These are phyloP conservation scores for Aureobasidium uvarum DNA, from an alignment of 2,329 filamentous ascomycete species.

Conservation along the genomic window DNA sequence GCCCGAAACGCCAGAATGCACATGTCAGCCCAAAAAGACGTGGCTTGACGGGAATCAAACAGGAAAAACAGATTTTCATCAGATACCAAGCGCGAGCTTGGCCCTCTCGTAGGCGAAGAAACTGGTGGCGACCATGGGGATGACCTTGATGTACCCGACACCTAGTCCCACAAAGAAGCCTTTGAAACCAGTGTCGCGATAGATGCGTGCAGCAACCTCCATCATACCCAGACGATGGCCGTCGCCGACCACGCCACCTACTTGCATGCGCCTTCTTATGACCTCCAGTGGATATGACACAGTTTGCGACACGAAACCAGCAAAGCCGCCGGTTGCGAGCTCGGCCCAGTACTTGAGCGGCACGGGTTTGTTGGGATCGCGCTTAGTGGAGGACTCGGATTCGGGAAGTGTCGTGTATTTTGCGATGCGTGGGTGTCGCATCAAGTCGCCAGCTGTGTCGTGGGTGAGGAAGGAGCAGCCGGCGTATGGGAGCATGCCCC, in stretches of 20 bases:
- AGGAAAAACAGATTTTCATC: constrained; percentile 4
- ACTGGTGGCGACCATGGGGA: constrained; percentile 78
- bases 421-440: constrained; percentile 67
- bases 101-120: constrained; percentile 67
- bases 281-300: constrained; percentile 93
- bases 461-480: constrained; percentile 95
- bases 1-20: constrained; percentile 13
- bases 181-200: constrained; percentile 67
- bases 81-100: constrained; percentile 57
- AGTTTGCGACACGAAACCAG: constrained; percentile 87
- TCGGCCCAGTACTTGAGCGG: constrained; percentile 84
- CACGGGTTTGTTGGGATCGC: constrained; percentile 57
- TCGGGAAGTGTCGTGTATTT: constrained; percentile 71
- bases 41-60: constrained; percentile 10
- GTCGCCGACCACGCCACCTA: constrained; percentile 90
- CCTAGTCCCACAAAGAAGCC: constrained; percentile 92
- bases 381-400: constrained; percentile 36
- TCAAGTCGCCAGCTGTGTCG: constrained; percentile 80
- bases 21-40: constrained; percentile 15
- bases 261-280: constrained; percentile 89
- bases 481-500: constrained; percentile 96
- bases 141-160: constrained; percentile 92
- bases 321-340: constrained; percentile 76
- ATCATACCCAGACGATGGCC: constrained; percentile 72
- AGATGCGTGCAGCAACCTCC: constrained; percentile 76